Percentiles rank a stretch among this genome's conserved stretches.
These are phyloP conservation scores for Termitomyces eurrhizus DNA, from an alignment of 768 basidiomycete species.

Conservation along the genomic window DNA sequence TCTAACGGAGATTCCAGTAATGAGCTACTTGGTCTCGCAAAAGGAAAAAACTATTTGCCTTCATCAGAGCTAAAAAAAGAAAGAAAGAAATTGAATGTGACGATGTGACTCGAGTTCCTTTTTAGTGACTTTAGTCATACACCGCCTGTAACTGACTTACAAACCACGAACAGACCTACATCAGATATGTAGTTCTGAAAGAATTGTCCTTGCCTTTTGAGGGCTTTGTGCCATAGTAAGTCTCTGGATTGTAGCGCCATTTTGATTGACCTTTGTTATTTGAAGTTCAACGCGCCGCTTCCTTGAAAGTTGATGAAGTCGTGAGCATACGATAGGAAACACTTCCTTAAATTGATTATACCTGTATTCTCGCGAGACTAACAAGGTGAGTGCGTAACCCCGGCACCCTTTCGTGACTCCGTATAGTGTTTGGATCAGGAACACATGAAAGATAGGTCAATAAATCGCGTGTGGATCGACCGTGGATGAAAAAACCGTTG, in stretches of 20 bases:
- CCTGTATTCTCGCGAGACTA: neutral
- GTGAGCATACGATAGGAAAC: neutral
- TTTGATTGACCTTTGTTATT: neutral
- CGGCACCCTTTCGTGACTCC: neutral
- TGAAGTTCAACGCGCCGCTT: neutral
- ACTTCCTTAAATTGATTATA: neutral
- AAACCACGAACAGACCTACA: neutral
- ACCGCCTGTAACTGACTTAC: no score
- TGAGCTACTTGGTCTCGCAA: neutral
- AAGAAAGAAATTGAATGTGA: neutral
- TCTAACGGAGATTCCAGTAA: conserved; percentile 31
- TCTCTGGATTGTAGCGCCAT: neutral
- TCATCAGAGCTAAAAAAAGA: neutral
- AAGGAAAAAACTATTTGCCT: neutral
- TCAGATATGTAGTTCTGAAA: no score
- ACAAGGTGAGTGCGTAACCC: neutral
- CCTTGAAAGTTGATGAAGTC: neutral
- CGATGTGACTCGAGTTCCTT: neutral
- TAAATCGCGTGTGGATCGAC: neutral
- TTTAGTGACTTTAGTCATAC: no score
- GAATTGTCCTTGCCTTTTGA: no score
- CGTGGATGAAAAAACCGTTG: neutral
- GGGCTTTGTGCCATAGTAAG: no score
- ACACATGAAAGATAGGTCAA: neutral
- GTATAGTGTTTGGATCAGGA: neutral